Evolutionary conservation across 1,284 basidiomycete genomes (phyloP).

Genomic region (Microstroma glucosiphilum): DNA sequence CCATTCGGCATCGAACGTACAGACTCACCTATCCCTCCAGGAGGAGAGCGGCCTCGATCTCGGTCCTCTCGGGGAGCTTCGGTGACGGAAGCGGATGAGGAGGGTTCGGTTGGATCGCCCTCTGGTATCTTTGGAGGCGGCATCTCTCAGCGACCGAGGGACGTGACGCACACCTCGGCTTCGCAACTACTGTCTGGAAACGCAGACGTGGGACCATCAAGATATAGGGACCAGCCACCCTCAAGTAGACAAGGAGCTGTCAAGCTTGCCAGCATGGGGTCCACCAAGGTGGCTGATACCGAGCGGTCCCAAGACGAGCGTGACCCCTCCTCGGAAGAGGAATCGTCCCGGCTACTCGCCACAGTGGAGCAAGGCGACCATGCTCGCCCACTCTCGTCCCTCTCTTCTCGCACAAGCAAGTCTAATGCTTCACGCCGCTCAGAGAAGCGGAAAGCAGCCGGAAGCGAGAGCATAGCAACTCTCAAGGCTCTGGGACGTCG

Average conservation of each 20-base stretch:
- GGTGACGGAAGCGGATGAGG: no score
- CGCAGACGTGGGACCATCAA: neutral
- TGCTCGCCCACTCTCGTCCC: neutral
- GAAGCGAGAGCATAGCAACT: slow-evolving; percentile 7
- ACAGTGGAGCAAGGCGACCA: neutral
- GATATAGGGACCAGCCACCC: neutral
- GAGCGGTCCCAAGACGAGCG: neutral
- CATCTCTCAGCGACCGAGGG: neutral
- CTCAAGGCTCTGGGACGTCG: slow-evolving; percentile 1
- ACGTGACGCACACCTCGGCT: neutral
- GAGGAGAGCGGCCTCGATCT: no score
- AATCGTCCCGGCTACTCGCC: neutral
- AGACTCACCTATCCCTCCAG: no score
- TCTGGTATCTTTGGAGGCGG: no score
- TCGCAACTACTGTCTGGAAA: neutral
- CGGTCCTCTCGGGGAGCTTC: no score
- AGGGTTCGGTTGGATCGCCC: no score
- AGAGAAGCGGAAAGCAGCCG: neutral
- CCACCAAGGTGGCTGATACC: neutral
- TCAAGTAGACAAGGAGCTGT: neutral
- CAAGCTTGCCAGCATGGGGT: neutral
- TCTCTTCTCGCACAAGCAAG: neutral
- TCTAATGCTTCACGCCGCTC: neutral
- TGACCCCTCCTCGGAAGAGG: neutral
- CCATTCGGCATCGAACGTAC: no score